Evolutionary conservation across 805 yeast genomes (phyloP), one percentile per base, ranked within the genome.

Genomic region (Yarrowia porcina): DNA sequence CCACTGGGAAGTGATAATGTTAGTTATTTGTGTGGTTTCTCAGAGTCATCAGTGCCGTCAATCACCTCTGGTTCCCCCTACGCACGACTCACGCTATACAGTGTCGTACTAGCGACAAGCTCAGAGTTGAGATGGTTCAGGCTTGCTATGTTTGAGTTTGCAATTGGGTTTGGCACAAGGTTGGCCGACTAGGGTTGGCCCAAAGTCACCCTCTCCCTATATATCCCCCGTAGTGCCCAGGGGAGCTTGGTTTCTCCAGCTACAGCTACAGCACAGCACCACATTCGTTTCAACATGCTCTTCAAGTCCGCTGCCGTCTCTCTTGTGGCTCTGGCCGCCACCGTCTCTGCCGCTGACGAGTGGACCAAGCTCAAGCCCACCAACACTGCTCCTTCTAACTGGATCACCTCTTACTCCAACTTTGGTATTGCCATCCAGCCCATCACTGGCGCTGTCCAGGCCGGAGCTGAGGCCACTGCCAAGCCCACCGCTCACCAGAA

Each of bases 301-400:
- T 49, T 49, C 56, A 32, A 33, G 39, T 32, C 56, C 56, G 56
- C 56, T 33, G 56, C 56, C 39, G 39, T 49, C 39, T 32, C 56
- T 21, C 56, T 49, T 39, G 17, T 49, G 20, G 39, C 56, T 32
- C 56, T 49, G n/a, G 56, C 39, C 39, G 39, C 39, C 56, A 21
- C 56, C 21, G 56, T 21, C 39, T 49, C 56, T 15, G 60, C 45
- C 35, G 60, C 60, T 12, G 60, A 52, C 45, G 39, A 49, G 39
- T 49, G 60, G 60, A 23, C 60, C 45, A 52, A 27, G 60, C 45
- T 52, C 45, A 52, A 52, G 45, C 60, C 60, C 18, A 28, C 60
- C 45, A 28, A 36, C 45, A 38, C 60, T 3, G 45, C 45, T 36
- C 60, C 60, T 21, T 17, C 42, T 35, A 15, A 33, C 45, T 52